Conservation (phyloP, 202 grass and related monocot species). For the Schoenoplectus triqueter region DNA sequence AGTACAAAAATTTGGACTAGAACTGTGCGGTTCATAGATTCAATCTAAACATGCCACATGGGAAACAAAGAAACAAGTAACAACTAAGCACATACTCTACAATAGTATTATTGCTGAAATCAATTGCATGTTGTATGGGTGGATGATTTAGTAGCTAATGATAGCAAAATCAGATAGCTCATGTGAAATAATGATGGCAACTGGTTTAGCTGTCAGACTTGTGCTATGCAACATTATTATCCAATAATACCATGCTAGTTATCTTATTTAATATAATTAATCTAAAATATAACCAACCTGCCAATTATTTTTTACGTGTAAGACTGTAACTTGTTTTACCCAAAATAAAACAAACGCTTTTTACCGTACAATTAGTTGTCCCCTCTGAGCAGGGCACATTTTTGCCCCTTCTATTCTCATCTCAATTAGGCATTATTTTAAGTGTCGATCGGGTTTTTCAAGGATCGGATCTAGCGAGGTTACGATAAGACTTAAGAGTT, state of each 20-base stretch:
- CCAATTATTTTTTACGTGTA: not conserved
- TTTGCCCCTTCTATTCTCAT: conserved; percentile 44
- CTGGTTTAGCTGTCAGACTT: conserved; percentile 30
- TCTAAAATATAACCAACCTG: not conserved
- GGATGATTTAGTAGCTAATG: conserved; percentile 3
- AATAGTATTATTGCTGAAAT: not conserved
- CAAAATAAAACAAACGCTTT: not conserved
- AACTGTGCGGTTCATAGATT: not conserved
- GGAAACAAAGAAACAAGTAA: conserved; percentile 3
- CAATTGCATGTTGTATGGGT: not conserved
- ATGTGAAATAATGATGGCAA: conserved; percentile 37
- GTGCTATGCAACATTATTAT: conserved; percentile 26
- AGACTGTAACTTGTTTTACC: not conserved
- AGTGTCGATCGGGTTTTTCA: no score
- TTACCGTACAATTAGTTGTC: conserved; percentile 40
- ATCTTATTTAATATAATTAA: conserved; percentile 11
- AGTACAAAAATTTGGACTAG: not conserved
- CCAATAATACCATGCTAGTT: conserved; percentile 25
- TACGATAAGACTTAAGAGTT: no score
- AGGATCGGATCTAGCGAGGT: no score
- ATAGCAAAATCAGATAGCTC: conserved; percentile 32
- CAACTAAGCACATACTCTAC: conserved; percentile 26
- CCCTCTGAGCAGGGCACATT: conserved; percentile 60
- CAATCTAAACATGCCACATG: not conserved
- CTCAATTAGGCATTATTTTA: not conserved